These are phyloP conservation scores for Termitomyces sp. DNA, from an alignment of 768 basidiomycete species.

Conservation along the genomic window DNA sequence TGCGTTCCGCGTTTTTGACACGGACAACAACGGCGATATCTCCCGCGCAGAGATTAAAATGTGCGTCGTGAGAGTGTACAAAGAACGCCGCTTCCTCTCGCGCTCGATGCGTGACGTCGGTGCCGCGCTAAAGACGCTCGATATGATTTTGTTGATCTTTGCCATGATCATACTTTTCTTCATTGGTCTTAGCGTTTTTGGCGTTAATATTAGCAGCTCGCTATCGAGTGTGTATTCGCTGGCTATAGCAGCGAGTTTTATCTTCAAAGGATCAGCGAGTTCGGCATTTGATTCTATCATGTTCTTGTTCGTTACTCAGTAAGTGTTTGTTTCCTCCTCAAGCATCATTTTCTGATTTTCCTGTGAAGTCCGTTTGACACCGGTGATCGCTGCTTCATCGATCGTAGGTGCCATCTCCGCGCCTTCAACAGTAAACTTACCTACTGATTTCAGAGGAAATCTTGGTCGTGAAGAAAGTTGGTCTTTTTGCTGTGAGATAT, in stretches of 20 bases:
- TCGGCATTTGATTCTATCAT: slow-evolving; percentile 77
- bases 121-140: slow-evolving; percentile 60
- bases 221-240: slow-evolving; percentile 73
- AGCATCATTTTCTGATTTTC: not conserved
- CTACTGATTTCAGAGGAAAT: slow-evolving; percentile 47
- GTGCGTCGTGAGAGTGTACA: slow-evolving; percentile 66
- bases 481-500: slow-evolving; percentile 60
- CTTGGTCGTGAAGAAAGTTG: slow-evolving; percentile 76
- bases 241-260: slow-evolving; percentile 71
- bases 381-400: slow-evolving; percentile 79
- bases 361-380: slow-evolving; percentile 68
- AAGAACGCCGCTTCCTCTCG: slow-evolving; percentile 72
- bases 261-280: slow-evolving; percentile 75
- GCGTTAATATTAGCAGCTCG: slow-evolving; percentile 59
- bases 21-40: slow-evolving; percentile 74
- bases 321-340: slow-evolving; percentile 22
- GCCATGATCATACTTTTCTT: slow-evolving; percentile 67
- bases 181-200: slow-evolving; percentile 70
- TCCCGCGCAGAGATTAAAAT: slow-evolving; percentile 74
- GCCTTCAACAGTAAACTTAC: not conserved
- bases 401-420: slow-evolving; percentile 31
- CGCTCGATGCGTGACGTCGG: slow-evolving; percentile 76
- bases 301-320: slow-evolving; percentile 84
- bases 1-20: slow-evolving; percentile 76
- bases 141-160: slow-evolving; percentile 60